Evolutionary conservation across 2,329 filamentous ascomycete genomes (phyloP).

Genomic region (Coleophoma eucalyptorum): DNA sequence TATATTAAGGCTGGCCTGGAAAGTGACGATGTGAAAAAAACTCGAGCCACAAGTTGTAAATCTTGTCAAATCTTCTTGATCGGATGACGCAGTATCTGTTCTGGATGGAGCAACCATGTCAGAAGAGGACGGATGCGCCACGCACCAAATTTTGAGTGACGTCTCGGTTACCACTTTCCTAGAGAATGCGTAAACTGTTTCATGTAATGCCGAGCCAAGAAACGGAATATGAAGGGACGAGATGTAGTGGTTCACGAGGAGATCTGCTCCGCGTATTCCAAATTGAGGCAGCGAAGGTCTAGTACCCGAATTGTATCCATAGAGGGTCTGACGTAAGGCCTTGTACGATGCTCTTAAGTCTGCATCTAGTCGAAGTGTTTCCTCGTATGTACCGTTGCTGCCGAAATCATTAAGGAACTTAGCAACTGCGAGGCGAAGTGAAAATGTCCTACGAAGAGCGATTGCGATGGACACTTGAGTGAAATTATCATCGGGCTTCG

Average conservation of each 20-base stretch:
- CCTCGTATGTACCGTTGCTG: constrained; percentile 35
- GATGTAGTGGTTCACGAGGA: constrained; percentile 50
- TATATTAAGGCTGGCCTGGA: constrained; percentile 33
- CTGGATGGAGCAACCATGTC: constrained; percentile 6
- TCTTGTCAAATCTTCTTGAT: constrained; percentile 31
- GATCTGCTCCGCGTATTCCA: constrained; percentile 40
- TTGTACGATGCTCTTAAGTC: constrained; percentile 40
- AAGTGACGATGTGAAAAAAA: constrained; percentile 33
- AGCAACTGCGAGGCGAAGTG: constrained; percentile 36
- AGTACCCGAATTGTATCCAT: constrained; percentile 9
- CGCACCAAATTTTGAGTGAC: constrained; percentile 41
- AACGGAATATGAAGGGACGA: constrained; percentile 52
- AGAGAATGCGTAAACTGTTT: constrained; percentile 46
- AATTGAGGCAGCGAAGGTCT: constrained; percentile 29
- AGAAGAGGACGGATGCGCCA: constrained; percentile 28
- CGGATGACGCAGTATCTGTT: neutral
- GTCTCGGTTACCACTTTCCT: constrained; percentile 43
- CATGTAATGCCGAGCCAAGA: constrained; percentile 33
- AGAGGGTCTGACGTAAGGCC: constrained; percentile 30
- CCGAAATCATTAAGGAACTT: constrained; percentile 40
- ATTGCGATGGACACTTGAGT: constrained; percentile 38
- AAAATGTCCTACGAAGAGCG: constrained; percentile 37
- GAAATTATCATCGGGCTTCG: constrained; percentile 19
- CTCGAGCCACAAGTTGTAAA: constrained; percentile 35
- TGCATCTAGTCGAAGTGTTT: constrained; percentile 38